These are phyloP conservation scores for Luvunga scandens DNA, from an alignment of 345 rosid genomes.

Conservation along the genomic window DNA sequence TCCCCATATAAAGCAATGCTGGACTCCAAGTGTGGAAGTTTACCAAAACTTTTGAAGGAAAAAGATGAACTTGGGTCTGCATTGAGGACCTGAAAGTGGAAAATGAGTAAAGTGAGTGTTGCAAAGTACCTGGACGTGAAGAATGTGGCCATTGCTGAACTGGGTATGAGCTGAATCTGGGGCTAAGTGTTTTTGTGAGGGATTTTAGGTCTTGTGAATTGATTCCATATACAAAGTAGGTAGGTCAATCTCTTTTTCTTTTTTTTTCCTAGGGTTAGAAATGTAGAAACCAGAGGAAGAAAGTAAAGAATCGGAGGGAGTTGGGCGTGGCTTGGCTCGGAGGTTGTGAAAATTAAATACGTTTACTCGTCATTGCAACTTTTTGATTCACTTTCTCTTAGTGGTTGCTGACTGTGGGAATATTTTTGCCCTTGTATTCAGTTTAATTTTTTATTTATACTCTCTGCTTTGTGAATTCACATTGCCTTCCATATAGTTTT, in stretches of 20 bases:
- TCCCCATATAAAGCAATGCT: constrained; percentile 58
- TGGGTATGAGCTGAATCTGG: constrained; percentile 31
- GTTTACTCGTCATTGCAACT: constrained; percentile 40
- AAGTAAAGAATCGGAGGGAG: constrained; percentile 26
- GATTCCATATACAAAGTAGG: constrained; percentile 33
- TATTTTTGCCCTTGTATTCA: constrained; percentile 36
- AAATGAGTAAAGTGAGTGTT: constrained; percentile 26
- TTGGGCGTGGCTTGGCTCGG: constrained; percentile 36
- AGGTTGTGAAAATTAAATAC: constrained; percentile 52
- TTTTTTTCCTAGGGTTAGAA: constrained; percentile 22
- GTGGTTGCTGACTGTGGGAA: constrained; percentile 49
- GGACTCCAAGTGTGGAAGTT: constrained; percentile 53
- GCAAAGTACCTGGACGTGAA: constrained; percentile 30
- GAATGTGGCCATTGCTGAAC: constrained; percentile 49
- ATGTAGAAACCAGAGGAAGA: constrained; percentile 20
- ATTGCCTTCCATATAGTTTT: background rate
- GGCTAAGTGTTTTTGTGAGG: background rate
- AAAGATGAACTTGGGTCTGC: constrained; percentile 47
- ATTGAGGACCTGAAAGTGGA: constrained; percentile 30
- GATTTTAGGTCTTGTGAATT: constrained; percentile 28
- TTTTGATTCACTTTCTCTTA: constrained; percentile 31
- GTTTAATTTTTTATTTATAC: background rate
- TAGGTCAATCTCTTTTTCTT: background rate
- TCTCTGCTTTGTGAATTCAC: background rate
- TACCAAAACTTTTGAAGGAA: constrained; percentile 42